Conservation (phyloP, 441 rosid species). For the Erodium chrysanthum region DNA sequence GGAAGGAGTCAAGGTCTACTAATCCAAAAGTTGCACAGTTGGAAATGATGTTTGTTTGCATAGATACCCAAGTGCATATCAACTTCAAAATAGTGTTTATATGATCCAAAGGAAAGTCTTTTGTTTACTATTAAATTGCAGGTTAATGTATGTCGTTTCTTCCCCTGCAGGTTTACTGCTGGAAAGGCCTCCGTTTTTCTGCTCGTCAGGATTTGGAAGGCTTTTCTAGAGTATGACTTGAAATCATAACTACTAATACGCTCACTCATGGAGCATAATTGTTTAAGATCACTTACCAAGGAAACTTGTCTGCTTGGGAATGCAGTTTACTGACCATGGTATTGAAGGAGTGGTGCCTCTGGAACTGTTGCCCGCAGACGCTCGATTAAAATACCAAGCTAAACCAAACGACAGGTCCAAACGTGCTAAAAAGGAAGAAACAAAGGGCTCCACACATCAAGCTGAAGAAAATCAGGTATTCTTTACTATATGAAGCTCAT, state of each 20-base stretch:
- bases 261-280: background rate
- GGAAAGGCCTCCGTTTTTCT: conserved; percentile 90
- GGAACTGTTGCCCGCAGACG: conserved; percentile 68
- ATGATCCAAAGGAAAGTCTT: background rate
- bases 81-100: background rate
- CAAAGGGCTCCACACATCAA: conserved; percentile 44
- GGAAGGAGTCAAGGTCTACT: background rate
- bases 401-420: conserved; percentile 72
- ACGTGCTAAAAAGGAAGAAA: conserved; percentile 84
- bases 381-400: conserved; percentile 72
- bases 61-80: background rate
- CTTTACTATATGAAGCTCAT: conserved; percentile 8
- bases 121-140: background rate
- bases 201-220: conserved; percentile 97
- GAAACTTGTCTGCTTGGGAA: conserved; percentile 3
- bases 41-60: background rate
- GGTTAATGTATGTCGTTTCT: background rate
- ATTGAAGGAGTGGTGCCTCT: conserved; percentile 93
- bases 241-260: conserved; percentile 12
- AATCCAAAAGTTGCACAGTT: background rate
- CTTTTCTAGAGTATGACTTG: conserved; percentile 62
- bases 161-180: conserved; percentile 75
- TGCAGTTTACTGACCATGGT: conserved; percentile 88
- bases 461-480: conserved; percentile 62
- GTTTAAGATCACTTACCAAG: conserved; percentile 9